phyloP scores from a whole-genome alignment of 441 rosid species.

The Euphorbia celastroides region DNA sequence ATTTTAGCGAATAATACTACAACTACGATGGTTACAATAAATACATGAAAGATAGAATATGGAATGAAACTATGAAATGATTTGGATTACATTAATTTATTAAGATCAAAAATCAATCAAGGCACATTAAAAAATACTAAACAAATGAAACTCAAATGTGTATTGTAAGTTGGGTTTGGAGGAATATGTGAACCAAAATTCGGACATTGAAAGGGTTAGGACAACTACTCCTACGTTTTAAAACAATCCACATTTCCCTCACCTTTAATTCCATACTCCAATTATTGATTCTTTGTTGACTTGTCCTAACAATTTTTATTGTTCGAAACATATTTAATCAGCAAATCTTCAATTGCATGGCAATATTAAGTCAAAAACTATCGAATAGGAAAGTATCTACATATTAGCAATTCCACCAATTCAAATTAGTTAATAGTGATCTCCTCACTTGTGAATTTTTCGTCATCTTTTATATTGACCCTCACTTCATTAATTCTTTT shows the following conservation, averaged over 20 bases:
- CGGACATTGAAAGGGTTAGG: constrained; percentile 12
- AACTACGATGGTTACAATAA: too few species aligned
- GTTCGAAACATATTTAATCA: background rate
- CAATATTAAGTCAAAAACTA: background rate
- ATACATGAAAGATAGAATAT: too few species aligned
- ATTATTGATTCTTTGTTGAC: background rate
- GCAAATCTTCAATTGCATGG: background rate
- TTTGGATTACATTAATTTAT: too few species aligned
- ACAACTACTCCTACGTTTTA: constrained; percentile 17
- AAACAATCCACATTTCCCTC: background rate
- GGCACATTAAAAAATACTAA: background rate
- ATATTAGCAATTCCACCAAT: background rate
- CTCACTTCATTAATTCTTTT: background rate
- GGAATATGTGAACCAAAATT: background rate
- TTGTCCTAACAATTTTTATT: constrained; percentile 1
- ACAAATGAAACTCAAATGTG: too few species aligned
- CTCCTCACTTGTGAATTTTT: background rate
- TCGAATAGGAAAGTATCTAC: background rate
- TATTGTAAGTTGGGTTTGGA: background rate
- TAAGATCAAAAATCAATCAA: background rate
- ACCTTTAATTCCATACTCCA: background rate
- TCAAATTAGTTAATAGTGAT: background rate
- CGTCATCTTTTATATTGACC: background rate
- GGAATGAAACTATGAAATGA: too few species aligned
- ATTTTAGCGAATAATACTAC: too few species aligned